Conservation (phyloP, 23 red algal genomes). For the Gracilaria gracilis region DNA sequence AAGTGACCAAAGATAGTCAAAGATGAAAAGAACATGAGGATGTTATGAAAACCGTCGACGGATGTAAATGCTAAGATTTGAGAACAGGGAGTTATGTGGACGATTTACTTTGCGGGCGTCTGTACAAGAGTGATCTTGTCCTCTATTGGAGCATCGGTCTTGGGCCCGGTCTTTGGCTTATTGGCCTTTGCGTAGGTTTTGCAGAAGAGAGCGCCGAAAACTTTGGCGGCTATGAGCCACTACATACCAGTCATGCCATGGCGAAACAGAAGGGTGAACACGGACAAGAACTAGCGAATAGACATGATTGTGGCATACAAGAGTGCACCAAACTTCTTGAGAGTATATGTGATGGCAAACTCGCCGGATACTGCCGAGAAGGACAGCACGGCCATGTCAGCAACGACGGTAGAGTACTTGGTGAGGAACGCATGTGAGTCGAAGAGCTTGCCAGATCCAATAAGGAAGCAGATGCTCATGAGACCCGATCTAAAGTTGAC, state of each 20-base stretch:
- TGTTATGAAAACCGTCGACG: not conserved
- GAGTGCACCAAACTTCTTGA: conserved; percentile 94
- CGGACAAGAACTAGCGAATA: conserved; percentile 92
- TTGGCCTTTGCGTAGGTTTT: conserved; percentile 90
- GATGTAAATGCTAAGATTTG: not conserved
- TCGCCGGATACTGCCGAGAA: conserved; percentile 87
- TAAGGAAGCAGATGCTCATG: conserved; percentile 70
- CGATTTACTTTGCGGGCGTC: conserved; percentile 32
- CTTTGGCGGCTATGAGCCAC: conserved; percentile 80
- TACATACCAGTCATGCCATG: conserved; percentile 80
- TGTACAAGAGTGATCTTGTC: conserved; percentile 21
- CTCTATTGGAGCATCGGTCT: conserved; percentile 67
- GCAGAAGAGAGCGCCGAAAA: conserved; percentile 86
- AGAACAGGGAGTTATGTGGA: not conserved
- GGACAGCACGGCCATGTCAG: conserved; percentile 76
- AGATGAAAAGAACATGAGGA: not conserved
- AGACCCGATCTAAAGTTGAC: conserved; percentile 85
- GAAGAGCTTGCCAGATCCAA: conserved; percentile 59
- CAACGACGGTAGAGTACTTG: conserved; percentile 78
- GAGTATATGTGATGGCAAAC: conserved; percentile 95
- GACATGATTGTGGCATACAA: conserved; percentile 98
- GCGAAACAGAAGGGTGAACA: conserved; percentile 88
- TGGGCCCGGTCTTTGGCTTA: conserved; percentile 71
- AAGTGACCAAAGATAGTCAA: not conserved
- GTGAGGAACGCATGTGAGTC: conserved; percentile 64